Percentiles rank a stretch among this genome's conserved stretches.
Conservation (phyloP, 768 basidiomycete species). For the Suillus subalutaceus region DNA sequence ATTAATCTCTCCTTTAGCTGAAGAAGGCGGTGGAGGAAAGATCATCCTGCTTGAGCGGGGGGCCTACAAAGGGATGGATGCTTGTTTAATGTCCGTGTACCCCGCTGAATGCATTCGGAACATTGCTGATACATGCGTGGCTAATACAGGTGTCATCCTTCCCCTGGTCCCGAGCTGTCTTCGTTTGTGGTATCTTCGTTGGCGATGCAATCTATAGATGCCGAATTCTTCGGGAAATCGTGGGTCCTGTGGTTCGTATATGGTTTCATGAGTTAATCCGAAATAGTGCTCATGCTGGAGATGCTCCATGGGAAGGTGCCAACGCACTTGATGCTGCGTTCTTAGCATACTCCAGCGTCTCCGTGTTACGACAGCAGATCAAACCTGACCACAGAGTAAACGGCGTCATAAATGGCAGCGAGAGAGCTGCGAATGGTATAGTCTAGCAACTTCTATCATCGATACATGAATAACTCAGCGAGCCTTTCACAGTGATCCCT, state of each 20-base stretch:
- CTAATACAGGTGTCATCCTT: constrained; percentile 69
- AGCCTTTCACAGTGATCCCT: constrained; percentile 64
- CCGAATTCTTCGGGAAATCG: constrained; percentile 79
- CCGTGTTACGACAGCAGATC: constrained; percentile 85
- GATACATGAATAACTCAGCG: constrained; percentile 7
- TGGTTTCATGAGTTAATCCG: constrained; percentile 13
- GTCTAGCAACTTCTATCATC: constrained; percentile 7
- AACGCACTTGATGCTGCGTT: constrained; percentile 91
- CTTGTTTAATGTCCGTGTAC: constrained; percentile 65
- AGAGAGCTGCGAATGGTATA: constrained; percentile 69
- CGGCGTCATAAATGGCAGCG: constrained; percentile 69
- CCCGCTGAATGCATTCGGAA: constrained; percentile 6
- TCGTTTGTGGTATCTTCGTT: constrained; percentile 54
- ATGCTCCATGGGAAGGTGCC: constrained; percentile 82
- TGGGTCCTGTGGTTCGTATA: constrained; percentile 35
- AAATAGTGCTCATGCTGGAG: constrained; percentile 75
- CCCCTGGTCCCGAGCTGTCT: constrained; percentile 54
- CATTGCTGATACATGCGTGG: constrained; percentile 19
- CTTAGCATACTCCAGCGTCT: constrained; percentile 77
- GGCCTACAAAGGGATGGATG: constrained; percentile 81
- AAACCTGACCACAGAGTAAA: constrained; percentile 81
- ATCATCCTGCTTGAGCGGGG: constrained; percentile 71
- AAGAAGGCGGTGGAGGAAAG: constrained; percentile 82
- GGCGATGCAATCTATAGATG: constrained; percentile 65
- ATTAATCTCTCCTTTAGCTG: constrained; percentile 47